Evolutionary conservation across 116 monocot species (phyloP).

Genomic region (Zostera marina): DNA sequence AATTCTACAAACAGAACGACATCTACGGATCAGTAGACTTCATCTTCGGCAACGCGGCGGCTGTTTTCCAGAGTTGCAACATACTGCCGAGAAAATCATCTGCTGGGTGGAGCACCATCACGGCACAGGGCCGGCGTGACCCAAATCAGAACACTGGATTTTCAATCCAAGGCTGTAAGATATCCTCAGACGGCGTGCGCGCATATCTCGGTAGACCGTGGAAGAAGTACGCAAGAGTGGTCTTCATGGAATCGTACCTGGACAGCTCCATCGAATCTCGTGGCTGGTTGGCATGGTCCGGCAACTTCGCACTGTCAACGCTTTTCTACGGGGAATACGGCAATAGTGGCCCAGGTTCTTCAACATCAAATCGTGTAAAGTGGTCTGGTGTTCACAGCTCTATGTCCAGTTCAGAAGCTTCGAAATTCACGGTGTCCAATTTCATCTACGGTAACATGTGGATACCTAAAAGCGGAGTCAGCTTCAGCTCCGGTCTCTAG

Average conservation of each 20-base stretch:
- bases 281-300: conserved; percentile 24
- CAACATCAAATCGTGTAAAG: conserved; percentile 16
- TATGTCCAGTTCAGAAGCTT: conserved; percentile 26
- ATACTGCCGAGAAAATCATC: conserved; percentile 5
- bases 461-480: conserved; percentile 45
- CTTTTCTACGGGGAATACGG: conserved; percentile 66
- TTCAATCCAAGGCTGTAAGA: conserved; percentile 1
- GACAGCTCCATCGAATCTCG: conserved; percentile 19
- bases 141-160: neutral
- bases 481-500: conserved; percentile 23
- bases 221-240: neutral
- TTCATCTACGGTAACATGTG: conserved; percentile 55
- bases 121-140: neutral
- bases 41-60: conserved; percentile 41
- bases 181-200: neutral
- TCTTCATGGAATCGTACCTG: conserved; percentile 8
- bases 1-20: conserved; percentile 29
- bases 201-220: neutral
- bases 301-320: conserved; percentile 15
- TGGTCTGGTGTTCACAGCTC: conserved; percentile 54
- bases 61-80: conserved; percentile 24
- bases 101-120: neutral
- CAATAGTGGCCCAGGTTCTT: conserved; percentile 49
- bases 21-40: conserved; percentile 39
- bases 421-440: conserved; percentile 44